Conservation (phyloP, 2,329 filamentous ascomycete species). For the Aspergillus glaucus region DNA sequence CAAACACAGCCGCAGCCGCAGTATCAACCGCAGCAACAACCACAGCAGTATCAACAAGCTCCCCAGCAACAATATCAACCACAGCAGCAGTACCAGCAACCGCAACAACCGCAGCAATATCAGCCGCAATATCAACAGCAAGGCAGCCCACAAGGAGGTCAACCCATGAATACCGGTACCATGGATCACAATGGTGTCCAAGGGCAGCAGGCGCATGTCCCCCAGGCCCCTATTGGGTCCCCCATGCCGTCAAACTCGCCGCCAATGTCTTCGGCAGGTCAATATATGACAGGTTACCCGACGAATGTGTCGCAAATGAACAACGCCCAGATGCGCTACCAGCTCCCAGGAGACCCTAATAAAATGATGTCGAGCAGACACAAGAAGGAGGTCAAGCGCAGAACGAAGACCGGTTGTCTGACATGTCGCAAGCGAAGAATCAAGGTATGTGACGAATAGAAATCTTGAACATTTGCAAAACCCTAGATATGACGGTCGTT, state of each 20-base stretch:
- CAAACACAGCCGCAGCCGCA: conserved; percentile 27
- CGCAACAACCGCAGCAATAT: conserved; percentile 22
- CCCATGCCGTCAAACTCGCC: conserved; percentile 43
- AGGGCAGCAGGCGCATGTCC: conserved; percentile 27
- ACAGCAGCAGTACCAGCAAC: conserved; percentile 20
- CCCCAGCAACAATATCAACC: conserved; percentile 32
- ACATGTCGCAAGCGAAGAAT: conserved; percentile 62
- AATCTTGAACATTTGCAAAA: too few species aligned
- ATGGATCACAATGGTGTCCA: conserved; percentile 17
- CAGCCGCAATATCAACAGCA: conserved; percentile 26
- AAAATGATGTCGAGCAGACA: conserved; percentile 57
- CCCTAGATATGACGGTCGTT: background rate
- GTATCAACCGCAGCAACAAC: conserved; percentile 24
- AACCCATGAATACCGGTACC: conserved; percentile 14
- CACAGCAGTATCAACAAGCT: conserved; percentile 32
- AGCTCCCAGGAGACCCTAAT: conserved; percentile 44
- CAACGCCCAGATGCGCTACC: conserved; percentile 47
- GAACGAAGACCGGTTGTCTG: conserved; percentile 67
- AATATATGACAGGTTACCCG: conserved; percentile 46
- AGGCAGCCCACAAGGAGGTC: conserved; percentile 20
- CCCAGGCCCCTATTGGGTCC: conserved; percentile 44
- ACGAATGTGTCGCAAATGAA: conserved; percentile 26
- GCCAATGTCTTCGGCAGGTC: conserved; percentile 48
- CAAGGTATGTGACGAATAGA: conserved; percentile 52
- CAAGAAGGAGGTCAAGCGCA: conserved; percentile 66